Base-by-base conservation (phyloP, 148 eudicot genomes). In the Diospyros lotus region DNA sequence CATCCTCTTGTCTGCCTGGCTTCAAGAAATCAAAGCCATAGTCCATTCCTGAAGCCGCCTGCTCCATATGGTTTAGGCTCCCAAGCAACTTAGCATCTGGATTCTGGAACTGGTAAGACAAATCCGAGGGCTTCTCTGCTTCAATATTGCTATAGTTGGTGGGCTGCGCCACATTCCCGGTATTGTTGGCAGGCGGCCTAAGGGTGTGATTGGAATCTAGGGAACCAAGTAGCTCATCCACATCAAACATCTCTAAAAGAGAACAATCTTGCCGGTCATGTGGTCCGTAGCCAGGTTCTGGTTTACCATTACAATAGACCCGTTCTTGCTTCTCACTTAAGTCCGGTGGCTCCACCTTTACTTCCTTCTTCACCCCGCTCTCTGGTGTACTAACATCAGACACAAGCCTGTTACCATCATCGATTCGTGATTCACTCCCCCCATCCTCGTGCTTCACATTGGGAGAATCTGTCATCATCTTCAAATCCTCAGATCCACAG, bases 221-320 rank as follows among this genome's bases (percentile, higher is more conserved):
- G 9, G 55, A 65, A 13, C 80, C 83, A 53, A 93, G 80, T 0
- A 93, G 76, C 73, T 86, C 92, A 1, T 87, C 90, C 66, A 87
- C 84, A 69, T 90, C 87, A 61, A 93, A 90, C 89, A 87, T 77
- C 72, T 87, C 90, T 64, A 82, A 86, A 6, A 13, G 6, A 11
- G 76, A 15, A 46, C 75, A 73, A 12, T 67, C 63, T 14, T 79
- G 79, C 56, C 58, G 9, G 39, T 53, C 15, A 18, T 79, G 78
- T 43, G 58, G 75, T 12, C 41, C 46, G 39, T 64, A 42, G 46
- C 73, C 77, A 3, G 74, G 64, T 41, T 39, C 52, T 4, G 41
- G 18, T 46, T 17, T 45, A 0, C 14, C 68, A 28, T 38, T 43
- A n/a, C 2, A 2, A 63, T 40, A 44, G 14, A 15, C 13, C 2